Percentiles rank a stretch among this genome's conserved stretches.
Conservation (phyloP, 78 protist genomes). For the Monosiga brevicollis region DNA sequence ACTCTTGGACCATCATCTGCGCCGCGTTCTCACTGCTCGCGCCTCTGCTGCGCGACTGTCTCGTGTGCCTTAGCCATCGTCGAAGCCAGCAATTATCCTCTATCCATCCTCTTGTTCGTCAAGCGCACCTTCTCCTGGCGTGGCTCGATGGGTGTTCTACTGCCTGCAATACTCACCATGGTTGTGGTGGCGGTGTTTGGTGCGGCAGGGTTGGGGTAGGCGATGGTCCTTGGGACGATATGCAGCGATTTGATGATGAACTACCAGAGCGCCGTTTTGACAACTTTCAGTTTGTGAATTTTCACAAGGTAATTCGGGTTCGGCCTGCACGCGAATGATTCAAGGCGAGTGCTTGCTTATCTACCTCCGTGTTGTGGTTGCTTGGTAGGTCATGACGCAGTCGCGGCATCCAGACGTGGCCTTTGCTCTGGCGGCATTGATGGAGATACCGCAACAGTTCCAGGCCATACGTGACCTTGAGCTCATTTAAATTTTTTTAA, state of each 20-base stretch:
- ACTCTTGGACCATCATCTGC: neutral
- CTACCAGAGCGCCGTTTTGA: conserved; percentile 30
- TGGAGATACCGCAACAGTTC: conserved; percentile 25
- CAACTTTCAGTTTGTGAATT: conserved; percentile 25
- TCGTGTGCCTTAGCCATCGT: conserved; percentile 5
- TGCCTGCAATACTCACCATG: no score
- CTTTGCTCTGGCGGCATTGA: conserved; percentile 7
- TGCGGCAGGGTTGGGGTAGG: conserved; percentile 41
- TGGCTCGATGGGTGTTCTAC: no score
- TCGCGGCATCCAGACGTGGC: no score
- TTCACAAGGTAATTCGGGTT: neutral
- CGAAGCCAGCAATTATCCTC: conserved; percentile 32
- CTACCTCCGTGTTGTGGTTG: no score
- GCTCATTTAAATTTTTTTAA: neutral
- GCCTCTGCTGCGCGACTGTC: neutral
- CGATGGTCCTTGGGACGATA: conserved; percentile 31
- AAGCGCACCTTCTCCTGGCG: no score
- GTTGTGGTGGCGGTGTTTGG: no score
- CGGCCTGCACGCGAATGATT: neutral
- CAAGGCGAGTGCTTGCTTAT: no score
- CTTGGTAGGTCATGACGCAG: no score
- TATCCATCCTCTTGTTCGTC: conserved; percentile 20
- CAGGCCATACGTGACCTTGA: neutral
- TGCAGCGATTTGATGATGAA: conserved; percentile 26
- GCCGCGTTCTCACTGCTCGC: neutral